Percentiles rank a stretch among this genome's conserved stretches.
Conservation (phyloP, 2,329 filamentous ascomycete species). For the Fusarium pininemorale region DNA sequence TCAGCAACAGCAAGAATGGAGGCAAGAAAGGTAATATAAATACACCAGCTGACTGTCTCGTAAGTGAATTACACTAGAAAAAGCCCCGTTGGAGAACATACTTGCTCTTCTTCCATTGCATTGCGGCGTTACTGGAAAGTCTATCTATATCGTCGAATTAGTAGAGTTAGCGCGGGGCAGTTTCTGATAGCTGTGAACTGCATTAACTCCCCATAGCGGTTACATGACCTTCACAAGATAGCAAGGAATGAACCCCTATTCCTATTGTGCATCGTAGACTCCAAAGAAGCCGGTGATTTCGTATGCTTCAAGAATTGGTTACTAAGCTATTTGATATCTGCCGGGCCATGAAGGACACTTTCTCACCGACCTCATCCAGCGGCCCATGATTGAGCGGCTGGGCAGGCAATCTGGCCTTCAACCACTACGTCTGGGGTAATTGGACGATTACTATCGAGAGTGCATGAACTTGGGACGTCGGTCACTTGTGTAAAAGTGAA, state of each 20-base stretch:
- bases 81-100: rapidly evolving
- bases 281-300: background rate
- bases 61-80: background rate
- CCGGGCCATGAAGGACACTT: rapidly evolving
- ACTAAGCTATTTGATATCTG: too few species aligned
- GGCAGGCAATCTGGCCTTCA: background rate
- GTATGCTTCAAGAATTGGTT: rapidly evolving
- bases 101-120: rapidly evolving
- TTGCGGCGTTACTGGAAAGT: background rate
- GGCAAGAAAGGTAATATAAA: rapidly evolving
- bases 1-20: too few species aligned
- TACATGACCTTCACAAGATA: rapidly evolving
- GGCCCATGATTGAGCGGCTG: rapidly evolving
- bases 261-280: rapidly evolving
- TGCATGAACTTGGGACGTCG: too few species aligned
- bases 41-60: rapidly evolving
- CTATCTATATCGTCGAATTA: too few species aligned
- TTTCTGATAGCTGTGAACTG: too few species aligned
- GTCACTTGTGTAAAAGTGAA: too few species aligned
- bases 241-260: too few species aligned
- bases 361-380: rapidly evolving
- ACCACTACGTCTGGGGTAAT: background rate
- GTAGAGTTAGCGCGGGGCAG: rapidly evolving
- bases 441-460: too few species aligned
- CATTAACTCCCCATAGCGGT: background rate